Conservation (phyloP, 2,329 filamentous ascomycete genomes). For the Remersonia thermophila region DNA sequence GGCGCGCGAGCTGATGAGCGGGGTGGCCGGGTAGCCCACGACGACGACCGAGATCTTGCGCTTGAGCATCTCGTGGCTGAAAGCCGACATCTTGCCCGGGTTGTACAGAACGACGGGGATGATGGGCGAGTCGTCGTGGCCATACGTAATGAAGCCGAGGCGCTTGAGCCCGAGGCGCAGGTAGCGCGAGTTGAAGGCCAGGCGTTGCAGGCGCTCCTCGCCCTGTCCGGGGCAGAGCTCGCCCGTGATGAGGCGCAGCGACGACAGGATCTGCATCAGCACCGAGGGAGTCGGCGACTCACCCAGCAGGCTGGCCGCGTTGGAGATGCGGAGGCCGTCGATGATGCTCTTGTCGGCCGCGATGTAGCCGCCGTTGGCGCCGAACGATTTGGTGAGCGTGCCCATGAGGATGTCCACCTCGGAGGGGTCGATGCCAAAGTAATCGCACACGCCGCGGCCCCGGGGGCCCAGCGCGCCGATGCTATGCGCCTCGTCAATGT, state of each 20-base stretch:
- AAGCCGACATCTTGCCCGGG: constrained; percentile 97
- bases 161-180: constrained; percentile 95
- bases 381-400: constrained; percentile 95
- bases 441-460: constrained; percentile 91
- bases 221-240: constrained; percentile 83
- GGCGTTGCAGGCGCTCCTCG: constrained; percentile 85
- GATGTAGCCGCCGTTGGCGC: constrained; percentile 93
- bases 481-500: constrained; percentile 93
- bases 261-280: constrained; percentile 78
- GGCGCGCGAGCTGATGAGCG: constrained; percentile 84
- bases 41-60: constrained; percentile 97
- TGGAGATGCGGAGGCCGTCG: constrained; percentile 76
- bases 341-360: constrained; percentile 83
- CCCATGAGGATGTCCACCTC: constrained; percentile 97
- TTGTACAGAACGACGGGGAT: constrained; percentile 92
- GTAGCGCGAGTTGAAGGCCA: constrained; percentile 97
- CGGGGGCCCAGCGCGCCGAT: constrained; percentile 81
- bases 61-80: constrained; percentile 96
- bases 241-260: constrained; percentile 78
- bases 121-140: constrained; percentile 95
- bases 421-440: constrained; percentile 78
- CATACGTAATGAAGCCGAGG: constrained; percentile 91
- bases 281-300: constrained; percentile 82
- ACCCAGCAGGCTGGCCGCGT: constrained; percentile 75
- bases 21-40: constrained; percentile 92